A percentile compares a stretch with the other conserved stretches of the same genome.
phyloP scores from a whole-genome alignment of 805 yeast genomes.

The Kluyveromyces lactis region DNA sequence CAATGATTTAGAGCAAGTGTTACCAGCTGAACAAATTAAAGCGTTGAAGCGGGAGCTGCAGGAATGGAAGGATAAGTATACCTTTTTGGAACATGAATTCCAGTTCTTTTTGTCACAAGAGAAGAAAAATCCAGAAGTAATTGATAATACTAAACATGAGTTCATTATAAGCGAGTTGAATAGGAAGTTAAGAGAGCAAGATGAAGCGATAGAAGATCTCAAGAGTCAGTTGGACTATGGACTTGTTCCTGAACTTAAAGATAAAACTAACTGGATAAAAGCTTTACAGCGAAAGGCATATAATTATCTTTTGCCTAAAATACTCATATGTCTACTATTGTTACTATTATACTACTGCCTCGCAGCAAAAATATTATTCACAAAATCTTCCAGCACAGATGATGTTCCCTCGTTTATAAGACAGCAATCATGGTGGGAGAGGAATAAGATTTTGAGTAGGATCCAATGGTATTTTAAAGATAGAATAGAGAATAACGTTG shows the following conservation, averaged over 20 bases:
- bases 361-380: not conserved
- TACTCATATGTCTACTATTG: not conserved
- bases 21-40: not conserved
- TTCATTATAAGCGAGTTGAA: constrained; percentile 24
- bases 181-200: constrained; percentile 23
- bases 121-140: constrained; percentile 4
- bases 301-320: not conserved
- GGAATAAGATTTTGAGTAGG: constrained; percentile 11
- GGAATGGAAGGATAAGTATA: constrained; percentile 21
- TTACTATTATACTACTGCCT: not conserved
- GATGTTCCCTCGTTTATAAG: not conserved
- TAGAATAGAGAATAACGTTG: constrained; percentile 5
- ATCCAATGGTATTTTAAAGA: constrained; percentile 18
- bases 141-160: constrained; percentile 16
- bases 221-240: constrained; percentile 13
- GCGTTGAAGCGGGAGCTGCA: constrained; percentile 10
- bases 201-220: constrained; percentile 16
- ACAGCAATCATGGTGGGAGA: constrained; percentile 20
- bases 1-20: not conserved
- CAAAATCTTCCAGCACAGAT: not conserved
- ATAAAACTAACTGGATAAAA: not conserved
- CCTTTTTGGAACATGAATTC: constrained; percentile 21
- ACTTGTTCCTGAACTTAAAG: not conserved
- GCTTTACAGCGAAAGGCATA: not conserved
- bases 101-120: constrained; percentile 17